Base-by-base conservation (phyloP, 2,329 filamentous ascomycete species). In the Paecilomyces sp. region DNA sequence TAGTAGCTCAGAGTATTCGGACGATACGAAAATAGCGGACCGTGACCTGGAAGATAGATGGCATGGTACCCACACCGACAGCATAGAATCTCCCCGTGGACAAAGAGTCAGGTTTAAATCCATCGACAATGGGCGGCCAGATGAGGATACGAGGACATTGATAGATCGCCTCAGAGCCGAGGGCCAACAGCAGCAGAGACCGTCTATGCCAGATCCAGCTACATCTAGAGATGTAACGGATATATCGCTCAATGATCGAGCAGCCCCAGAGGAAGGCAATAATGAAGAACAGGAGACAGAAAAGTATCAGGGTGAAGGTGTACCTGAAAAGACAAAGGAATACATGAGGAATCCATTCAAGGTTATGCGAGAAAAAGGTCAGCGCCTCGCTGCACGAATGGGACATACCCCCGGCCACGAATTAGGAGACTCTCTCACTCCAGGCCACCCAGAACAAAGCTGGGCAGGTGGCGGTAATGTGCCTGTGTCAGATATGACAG, bases 401-500 rank as follows among this genome's bases (percentile, higher is more conserved):
- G 70, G 70, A 24, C 68, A 70, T 0, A 60, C 63, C 12, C 60
- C 41, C 15, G 41, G 41, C 59, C 11, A 47, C 54, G 3, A 63
- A 62, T 9, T 5, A n/a, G 70, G 70, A 11, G 70, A 73, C 51
- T 66, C 70, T 47, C 51, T 73, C 22, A 61, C 62, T 12, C 59
- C 68, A 12, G 67, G 63, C 25, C 57, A 63, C 11, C 68, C 66
- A 51, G 66, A 70, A 11, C 41, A 61, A 1, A 68, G 69, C 18
- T 72, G 68, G 70, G 67, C 65, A 12, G 64, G 66, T 0, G 70
- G 67, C 0, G 66, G 66, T 28, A 64, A 65, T 33, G 60, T 61
- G 24, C 64, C 70, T 1, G 31, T 67, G 7, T 68, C 67, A 5
- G 68, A 70, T 31, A 25, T 72, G 18, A 71, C 70, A 12, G 70